Conservation (phyloP, 2,329 filamentous ascomycete genomes). For the Pseudogymnoascus sp. region DNA sequence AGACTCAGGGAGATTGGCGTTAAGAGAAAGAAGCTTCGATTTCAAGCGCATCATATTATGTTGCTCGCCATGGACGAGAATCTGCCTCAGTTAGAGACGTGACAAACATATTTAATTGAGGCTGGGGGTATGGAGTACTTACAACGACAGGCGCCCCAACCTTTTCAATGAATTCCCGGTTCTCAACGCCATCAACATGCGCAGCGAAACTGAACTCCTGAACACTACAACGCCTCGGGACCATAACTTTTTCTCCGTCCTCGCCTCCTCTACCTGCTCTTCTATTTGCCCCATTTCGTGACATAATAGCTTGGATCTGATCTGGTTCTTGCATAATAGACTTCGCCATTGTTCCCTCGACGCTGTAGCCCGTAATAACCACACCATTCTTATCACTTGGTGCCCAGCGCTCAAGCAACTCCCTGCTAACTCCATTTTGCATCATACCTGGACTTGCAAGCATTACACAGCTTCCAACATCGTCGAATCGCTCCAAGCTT, state of each 20-base stretch:
- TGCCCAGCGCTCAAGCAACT: constrained; percentile 90
- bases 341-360: constrained; percentile 97
- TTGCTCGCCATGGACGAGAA: constrained; percentile 92
- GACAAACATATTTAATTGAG: neutral
- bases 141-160: constrained; percentile 87
- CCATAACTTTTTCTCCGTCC: constrained; percentile 81
- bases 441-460: constrained; percentile 96
- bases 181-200: constrained; percentile 92
- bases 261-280: constrained; percentile 49
- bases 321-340: constrained; percentile 92
- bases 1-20: constrained; percentile 60
- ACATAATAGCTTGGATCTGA: constrained; percentile 91
- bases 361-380: constrained; percentile 95
- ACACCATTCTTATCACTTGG: constrained; percentile 96
- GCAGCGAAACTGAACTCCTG: constrained; percentile 94
- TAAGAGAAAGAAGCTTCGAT: constrained; percentile 88
- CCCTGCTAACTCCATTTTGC: constrained; percentile 88
- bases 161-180: constrained; percentile 93
- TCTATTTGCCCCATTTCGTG: constrained; percentile 57
- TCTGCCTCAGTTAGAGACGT: constrained; percentile 43
- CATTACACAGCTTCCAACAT: constrained; percentile 94
- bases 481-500: constrained; percentile 90
- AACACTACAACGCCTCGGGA: constrained; percentile 84
- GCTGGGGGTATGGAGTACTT: constrained; percentile 38
- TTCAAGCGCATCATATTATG: constrained; percentile 98